Evolutionary conservation across 305 asterid genomes (phyloP), one percentile per base, ranked within the genome.

Genomic region (Plantago coronopus): DNA sequence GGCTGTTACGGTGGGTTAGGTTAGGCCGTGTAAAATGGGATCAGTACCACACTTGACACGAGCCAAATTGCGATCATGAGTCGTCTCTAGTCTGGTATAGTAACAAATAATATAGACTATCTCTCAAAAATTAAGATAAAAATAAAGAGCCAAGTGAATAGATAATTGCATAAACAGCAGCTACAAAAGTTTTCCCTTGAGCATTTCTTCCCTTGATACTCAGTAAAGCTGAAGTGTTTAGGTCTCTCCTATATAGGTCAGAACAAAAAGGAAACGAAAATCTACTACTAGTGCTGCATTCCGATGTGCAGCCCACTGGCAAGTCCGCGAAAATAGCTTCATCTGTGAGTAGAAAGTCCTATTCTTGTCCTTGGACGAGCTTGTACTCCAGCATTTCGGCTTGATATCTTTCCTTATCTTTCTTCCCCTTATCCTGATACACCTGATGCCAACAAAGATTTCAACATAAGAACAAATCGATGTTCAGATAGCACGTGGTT

Each of bases 381-480:
- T 85, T 83, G 71, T 89, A 93, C 66, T 86, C 88, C 80, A 70
- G 59, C 96, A 89, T 79, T 72, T 93, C 96, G 20, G 87, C 79
- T 73, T 67, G 81, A 86, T 89, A 87, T 67, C 99, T 79, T 74
- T 89, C 99, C 79, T 83, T 87, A 69, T 93, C 96, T 63, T 76
- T 75, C 83, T 79, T 58, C 25, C 99, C 97, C 63, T 74, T 93
- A 22, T 87, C 97, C 63, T 87, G 94, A 83, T 93, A 93, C 59
- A 89, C 97, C 99, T 93, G 90, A 63, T 47, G 50, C 59, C 50
- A 74, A 65, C 55, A 43, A 7, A 25, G 27, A 44, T 22, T 22
- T 44, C 40, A 59, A 40, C 57, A 50, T 22, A 59, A 11, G 11
- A 56, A 17, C 2, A 59, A 43, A 42, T 12, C 12, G 19, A 17